Evolutionary conservation across 257 asterid genomes (phyloP).

Genomic region (Verbascum thapsus): DNA sequence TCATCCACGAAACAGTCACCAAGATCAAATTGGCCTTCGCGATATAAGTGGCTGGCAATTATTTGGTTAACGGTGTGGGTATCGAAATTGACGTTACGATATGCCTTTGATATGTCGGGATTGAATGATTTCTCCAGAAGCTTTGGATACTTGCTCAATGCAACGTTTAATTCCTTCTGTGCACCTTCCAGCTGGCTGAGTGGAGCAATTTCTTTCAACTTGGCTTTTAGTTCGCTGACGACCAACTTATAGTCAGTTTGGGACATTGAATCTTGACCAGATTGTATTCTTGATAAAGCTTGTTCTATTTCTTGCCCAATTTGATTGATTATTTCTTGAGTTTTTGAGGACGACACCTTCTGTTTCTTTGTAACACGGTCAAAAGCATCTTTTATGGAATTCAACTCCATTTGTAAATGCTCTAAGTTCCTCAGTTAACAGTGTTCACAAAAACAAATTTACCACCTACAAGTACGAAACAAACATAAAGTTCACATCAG

Average conservation of each 20-base stretch:
- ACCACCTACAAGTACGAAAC: conserved; percentile 37
- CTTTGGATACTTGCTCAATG: conserved; percentile 79
- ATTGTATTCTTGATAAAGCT: conserved; percentile 61
- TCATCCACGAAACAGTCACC: conserved; percentile 76
- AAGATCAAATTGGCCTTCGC: conserved; percentile 79
- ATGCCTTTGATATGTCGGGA: conserved; percentile 88
- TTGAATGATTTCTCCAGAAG: conserved; percentile 75
- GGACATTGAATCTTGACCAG: conserved; percentile 43
- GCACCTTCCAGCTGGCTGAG: conserved; percentile 76
- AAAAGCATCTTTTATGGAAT: conserved; percentile 76
- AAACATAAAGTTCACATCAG: conserved; percentile 9
- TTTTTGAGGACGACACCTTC: conserved; percentile 69
- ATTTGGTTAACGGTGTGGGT: conserved; percentile 64
- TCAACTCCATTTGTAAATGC: conserved; percentile 68
- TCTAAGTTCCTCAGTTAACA: conserved; percentile 29
- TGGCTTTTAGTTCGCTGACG: conserved; percentile 64
- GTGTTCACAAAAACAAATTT: conserved; percentile 16
- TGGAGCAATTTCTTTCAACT: conserved; percentile 71
- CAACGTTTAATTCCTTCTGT: conserved; percentile 75
- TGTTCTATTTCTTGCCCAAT: conserved; percentile 72
- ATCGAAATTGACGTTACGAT: conserved; percentile 76
- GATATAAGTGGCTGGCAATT: conserved; percentile 81
- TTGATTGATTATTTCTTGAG: conserved; percentile 74
- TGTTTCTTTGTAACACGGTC: conserved; percentile 91
- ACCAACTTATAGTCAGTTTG: conserved; percentile 50